These are phyloP conservation scores for Trichoderma cornu-damae DNA, from an alignment of 2,329 filamentous ascomycete genomes.

Conservation along the genomic window DNA sequence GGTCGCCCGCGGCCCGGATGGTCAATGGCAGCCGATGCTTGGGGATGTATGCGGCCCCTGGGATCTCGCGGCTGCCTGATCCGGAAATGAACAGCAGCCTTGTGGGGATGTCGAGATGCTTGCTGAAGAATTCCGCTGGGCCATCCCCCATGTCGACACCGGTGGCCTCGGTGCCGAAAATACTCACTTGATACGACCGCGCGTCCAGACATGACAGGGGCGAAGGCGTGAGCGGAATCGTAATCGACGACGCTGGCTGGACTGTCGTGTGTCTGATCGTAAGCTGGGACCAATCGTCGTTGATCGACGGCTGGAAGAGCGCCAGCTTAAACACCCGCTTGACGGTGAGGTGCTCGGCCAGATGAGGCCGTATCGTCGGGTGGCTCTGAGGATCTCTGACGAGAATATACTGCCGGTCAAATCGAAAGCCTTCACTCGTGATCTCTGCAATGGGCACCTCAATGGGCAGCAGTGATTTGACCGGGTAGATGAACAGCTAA, in stretches of 20 bases:
- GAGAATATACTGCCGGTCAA: slow-evolving; percentile 23
- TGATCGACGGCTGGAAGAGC: slow-evolving; percentile 22
- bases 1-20: slow-evolving; percentile 13
- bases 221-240: slow-evolving; percentile 22
- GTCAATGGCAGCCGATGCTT: slow-evolving; percentile 17
- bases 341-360: slow-evolving; percentile 22
- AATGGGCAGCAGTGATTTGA: slow-evolving; percentile 23
- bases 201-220: slow-evolving; percentile 19
- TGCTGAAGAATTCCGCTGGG: slow-evolving; percentile 21
- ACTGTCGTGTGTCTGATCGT: slow-evolving; percentile 19
- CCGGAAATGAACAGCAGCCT: slow-evolving; percentile 20
- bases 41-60: slow-evolving; percentile 20
- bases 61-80: slow-evolving; percentile 20
- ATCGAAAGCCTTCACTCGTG: slow-evolving; percentile 22
- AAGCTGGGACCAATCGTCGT: slow-evolving; percentile 22
- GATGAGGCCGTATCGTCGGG: slow-evolving; percentile 10
- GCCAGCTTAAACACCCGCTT: slow-evolving; percentile 19
- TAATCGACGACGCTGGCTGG: slow-evolving; percentile 19
- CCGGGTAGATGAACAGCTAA: slow-evolving; percentile 23
- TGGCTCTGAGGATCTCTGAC: slow-evolving; percentile 18
- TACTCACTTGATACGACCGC: slow-evolving; percentile 20
- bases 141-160: slow-evolving; percentile 22
- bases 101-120: slow-evolving; percentile 20
- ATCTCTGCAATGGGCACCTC: slow-evolving; percentile 22
- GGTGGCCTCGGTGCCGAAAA: slow-evolving; percentile 21